Base-by-base conservation (phyloP, 225 moss, liverwort and hornwort species). In the Physcomitrellopsis africana region DNA sequence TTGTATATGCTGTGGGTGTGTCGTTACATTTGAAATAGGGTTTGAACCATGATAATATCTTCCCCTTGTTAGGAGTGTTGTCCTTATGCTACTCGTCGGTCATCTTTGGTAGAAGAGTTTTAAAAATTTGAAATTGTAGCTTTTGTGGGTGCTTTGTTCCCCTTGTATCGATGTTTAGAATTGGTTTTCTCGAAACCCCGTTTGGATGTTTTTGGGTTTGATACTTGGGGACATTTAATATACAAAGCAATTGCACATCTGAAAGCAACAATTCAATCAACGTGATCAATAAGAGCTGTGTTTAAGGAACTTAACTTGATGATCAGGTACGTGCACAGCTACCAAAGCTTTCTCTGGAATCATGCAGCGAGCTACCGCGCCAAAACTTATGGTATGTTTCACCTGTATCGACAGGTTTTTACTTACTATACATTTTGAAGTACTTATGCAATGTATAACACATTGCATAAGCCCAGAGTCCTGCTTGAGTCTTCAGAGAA, bases 321-420 rank as follows among this genome's bases (percentile, higher is more conserved):
- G 70, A 56, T 48, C 85, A 97, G 94, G 97, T 99, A 95, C 61
- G 99, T 99, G 73, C 99, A 99, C 74, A 99, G 99, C 82, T 99
- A 99, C 78, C 99, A 99, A 85, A 99, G 99, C 81, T 94, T 86
- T 77, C 79, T 99, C 23, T 99, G 99, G 99, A 99, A 99, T 72
- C 86, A 90, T 72, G 99, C 99, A 81, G 93, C 92, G 27, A 95
- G 92, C 82, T 81, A 90, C 76, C 95, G 95, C 65, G 81, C 93
- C 48, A 85, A 80, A 69, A 81, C 78, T 5, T 75, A 90, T 70
- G 95, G 97, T 92, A 68, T 52, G 67, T 58, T 67, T 61, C 32
- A 46, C 64, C 63, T 64, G 22, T 18, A 58, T 51, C 12, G 51
- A 19, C n/a, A 26, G 10, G 45, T 78, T 78, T 63, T 18, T 72